phyloP scores from a whole-genome alignment of 345 rosid genomes.

The Atalantia buxifolia region DNA sequence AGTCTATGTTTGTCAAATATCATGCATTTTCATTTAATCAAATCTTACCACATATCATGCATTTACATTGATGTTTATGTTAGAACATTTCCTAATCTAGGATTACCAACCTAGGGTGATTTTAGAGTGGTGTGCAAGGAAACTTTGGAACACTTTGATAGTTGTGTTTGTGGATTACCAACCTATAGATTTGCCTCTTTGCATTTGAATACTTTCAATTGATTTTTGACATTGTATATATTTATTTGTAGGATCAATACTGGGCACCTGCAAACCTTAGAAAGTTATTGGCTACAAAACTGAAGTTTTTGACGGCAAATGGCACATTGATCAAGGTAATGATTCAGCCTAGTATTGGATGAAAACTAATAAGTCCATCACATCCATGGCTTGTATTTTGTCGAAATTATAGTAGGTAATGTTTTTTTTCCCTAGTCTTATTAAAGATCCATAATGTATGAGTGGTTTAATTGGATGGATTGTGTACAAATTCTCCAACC shows the following conservation, averaged over 20 bases:
- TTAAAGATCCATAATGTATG: not conserved
- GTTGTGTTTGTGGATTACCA: not conserved
- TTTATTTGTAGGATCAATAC: constrained; percentile 66
- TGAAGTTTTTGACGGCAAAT: constrained; percentile 70
- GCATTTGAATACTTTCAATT: constrained; percentile 6
- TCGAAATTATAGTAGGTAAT: not conserved
- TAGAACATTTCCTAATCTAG: not conserved
- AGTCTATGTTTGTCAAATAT: not conserved
- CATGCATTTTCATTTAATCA: not conserved
- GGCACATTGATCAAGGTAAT: constrained; percentile 83
- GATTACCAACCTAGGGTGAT: not conserved
- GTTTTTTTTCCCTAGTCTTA: not conserved
- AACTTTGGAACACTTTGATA: not conserved
- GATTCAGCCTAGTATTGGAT: constrained; percentile 8
- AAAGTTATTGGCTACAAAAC: constrained; percentile 69
- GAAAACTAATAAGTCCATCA: not conserved
- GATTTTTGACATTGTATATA: constrained; percentile 7
- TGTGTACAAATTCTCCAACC: not conserved
- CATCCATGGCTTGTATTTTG: not conserved
- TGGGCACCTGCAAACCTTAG: constrained; percentile 62
- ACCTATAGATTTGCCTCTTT: not conserved
- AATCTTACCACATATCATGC: constrained; percentile 1
- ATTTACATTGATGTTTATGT: not conserved
- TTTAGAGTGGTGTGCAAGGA: not conserved
- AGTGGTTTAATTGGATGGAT: not conserved